Evolutionary conservation across 2,329 filamentous ascomycete genomes (phyloP).

Genomic region (Davidsoniella neocaledoniae): DNA sequence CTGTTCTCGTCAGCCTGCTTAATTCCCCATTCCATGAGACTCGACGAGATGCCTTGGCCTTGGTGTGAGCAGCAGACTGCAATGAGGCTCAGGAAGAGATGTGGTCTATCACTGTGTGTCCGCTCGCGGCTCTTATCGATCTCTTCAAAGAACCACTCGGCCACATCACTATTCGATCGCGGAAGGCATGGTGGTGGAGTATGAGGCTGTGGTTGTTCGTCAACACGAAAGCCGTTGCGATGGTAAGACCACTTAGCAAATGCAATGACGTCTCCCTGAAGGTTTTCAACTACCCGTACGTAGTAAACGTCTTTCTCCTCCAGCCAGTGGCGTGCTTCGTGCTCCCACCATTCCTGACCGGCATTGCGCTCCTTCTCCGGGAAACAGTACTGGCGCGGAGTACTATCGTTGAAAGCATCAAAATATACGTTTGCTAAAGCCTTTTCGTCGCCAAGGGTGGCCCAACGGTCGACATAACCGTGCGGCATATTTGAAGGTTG

Average conservation of each 20-base stretch:
- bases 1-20: constrained; percentile 7
- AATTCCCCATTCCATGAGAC: constrained; percentile 10
- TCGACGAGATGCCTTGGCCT: constrained; percentile 1
- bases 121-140: constrained; percentile 8
- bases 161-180: constrained; percentile 3
- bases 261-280: constrained; percentile 6
- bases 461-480: constrained; percentile 9
- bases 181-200: not conserved
- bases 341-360: constrained; percentile 7
- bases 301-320: constrained; percentile 6
- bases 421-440: constrained; percentile 10
- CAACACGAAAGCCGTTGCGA: constrained; percentile 5
- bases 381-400: constrained; percentile 10
- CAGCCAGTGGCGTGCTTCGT: constrained; percentile 9
- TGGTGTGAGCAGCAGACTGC: constrained; percentile 8
- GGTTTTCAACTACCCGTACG: not conserved
- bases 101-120: constrained; percentile 10
- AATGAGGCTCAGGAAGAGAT: constrained; percentile 10
- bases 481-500: not conserved
- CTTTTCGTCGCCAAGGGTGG: constrained; percentile 1
- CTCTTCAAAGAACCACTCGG: constrained; percentile 9
- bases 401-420: constrained; percentile 7
- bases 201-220: not conserved
- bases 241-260: constrained; percentile 13
- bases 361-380: not conserved